Base-by-base conservation (phyloP, 225 moss, liverwort and hornwort genomes). In the Anthoceros angustus region DNA sequence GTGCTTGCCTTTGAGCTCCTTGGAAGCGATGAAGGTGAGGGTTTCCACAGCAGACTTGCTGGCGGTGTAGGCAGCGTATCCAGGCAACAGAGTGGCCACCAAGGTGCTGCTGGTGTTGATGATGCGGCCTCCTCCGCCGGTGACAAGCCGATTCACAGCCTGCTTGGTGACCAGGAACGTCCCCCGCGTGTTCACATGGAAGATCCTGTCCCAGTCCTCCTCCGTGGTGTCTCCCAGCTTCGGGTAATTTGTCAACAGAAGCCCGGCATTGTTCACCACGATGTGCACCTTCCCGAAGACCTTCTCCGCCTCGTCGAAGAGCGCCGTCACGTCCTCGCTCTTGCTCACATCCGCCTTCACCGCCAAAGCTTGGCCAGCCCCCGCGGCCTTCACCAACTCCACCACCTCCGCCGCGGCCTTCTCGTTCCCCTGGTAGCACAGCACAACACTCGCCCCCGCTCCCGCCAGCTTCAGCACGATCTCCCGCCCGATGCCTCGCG, bases 31-130 rank as follows among this genome's bases (percentile, higher is more conserved):
- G 14, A 77, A 78, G 42, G 85, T 83, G 21, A 87, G 77, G 5
- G 75, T n/a, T 45, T 90, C 90, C 64, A 90, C 90, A 0, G 90
- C 90, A 10, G 90, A 74, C 65, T 90, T 87, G 38, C 75, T 77
- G 0, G 86, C 68, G 11, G 68, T 61, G 18, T 90, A 86, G 0
- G 63, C 69, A 10, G 64, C 76, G 45, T 90, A 90, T 0, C 41
- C 73, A 16, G 86, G 78, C 5, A 73, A 0, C 39, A 78, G 12
- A 16, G n/a, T 23, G 6, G 42, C 39, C 25, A 83, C 79, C 4
- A 80, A 0, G 0, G 77, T 0, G 1, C 76, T 75, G 1, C 77
- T 66, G 4, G 77, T 63, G 61, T 75, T 82, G 25, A 90, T 42
- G 15, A 90, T 90, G 43, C 87, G 77, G 3, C 83, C 83, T 10